Evolutionary conservation across 495 filamentous ascomycete genomes (phyloP).

Genomic region (Annulohypoxylon stygium): DNA sequence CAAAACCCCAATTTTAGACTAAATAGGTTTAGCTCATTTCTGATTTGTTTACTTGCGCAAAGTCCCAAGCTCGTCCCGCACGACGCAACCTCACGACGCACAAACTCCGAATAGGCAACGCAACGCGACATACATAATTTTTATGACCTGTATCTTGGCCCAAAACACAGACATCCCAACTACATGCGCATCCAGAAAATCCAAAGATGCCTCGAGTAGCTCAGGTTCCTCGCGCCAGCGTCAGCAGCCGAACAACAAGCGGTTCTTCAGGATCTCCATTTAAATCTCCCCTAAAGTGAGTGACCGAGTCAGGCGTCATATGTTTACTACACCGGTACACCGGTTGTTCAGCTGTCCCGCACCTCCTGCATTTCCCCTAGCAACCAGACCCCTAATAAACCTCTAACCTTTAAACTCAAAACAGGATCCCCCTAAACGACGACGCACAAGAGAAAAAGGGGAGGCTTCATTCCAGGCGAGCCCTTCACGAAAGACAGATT

Average conservation of each 20-base stretch:
- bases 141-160: slow-evolving; percentile 45
- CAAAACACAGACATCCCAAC: slow-evolving; percentile 30
- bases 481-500: slow-evolving; percentile 89
- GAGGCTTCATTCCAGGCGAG: slow-evolving; percentile 87
- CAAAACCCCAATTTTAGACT: slow-evolving; percentile 4
- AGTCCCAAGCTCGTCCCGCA: slow-evolving; percentile 7
- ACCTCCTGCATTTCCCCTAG: slow-evolving; percentile 24
- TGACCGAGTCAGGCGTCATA: neutral
- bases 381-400: slow-evolving; percentile 22
- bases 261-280: slow-evolving; percentile 68
- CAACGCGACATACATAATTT: slow-evolving; percentile 32
- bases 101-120: slow-evolving; percentile 9
- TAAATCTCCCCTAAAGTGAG: slow-evolving; percentile 79
- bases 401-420: slow-evolving; percentile 5
- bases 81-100: neutral
- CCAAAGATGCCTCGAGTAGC: slow-evolving; percentile 79
- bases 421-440: slow-evolving; percentile 91
- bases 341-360: neutral
- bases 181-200: slow-evolving; percentile 23
- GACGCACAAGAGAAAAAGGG: slow-evolving; percentile 92
- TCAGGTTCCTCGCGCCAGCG: slow-evolving; percentile 66
- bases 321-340: slow-evolving; percentile 17
- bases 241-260: slow-evolving; percentile 65
- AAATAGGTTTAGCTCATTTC: slow-evolving; percentile 38
- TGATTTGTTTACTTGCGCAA: slow-evolving; percentile 51